Conservation (phyloP, 1,284 basidiomycete genomes). For the Trametes hirsuta region DNA sequence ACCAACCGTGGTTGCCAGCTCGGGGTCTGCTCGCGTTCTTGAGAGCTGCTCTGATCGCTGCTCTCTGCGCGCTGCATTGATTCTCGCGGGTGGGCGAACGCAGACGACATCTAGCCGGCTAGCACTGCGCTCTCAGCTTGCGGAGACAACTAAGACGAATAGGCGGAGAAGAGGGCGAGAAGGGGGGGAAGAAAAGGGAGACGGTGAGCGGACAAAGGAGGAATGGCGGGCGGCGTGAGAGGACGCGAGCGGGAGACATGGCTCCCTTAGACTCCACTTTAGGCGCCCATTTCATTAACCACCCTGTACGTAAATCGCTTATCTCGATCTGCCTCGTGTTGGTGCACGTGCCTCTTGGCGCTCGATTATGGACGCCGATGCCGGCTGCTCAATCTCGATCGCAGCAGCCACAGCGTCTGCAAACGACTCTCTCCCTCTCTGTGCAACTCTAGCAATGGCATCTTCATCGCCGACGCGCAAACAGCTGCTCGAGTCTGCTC, state of each 20-base stretch:
- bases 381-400: not conserved
- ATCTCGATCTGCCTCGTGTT: constrained; percentile 20
- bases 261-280: not conserved
- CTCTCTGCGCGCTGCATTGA: constrained; percentile 6
- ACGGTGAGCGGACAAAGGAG: constrained; percentile 5
- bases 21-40: constrained; percentile 17
- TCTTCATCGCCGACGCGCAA: constrained; percentile 23
- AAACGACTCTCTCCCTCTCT: not conserved
- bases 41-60: constrained; percentile 16
- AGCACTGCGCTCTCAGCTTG: not conserved
- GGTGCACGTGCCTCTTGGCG: constrained; percentile 7
- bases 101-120: constrained; percentile 17
- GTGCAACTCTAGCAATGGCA: not conserved
- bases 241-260: not conserved
- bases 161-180: not conserved
- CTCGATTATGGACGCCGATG: not conserved
- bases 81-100: constrained; percentile 13
- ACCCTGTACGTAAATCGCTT: constrained; percentile 15
- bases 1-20: constrained; percentile 25
- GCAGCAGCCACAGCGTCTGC: not conserved
- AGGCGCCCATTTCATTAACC: constrained; percentile 21
- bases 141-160: too few species aligned
- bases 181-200: constrained; percentile 6
- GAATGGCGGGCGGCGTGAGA: constrained; percentile 1
- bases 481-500: constrained; percentile 48